phyloP scores from a whole-genome alignment of 2,329 filamentous ascomycete genomes.

The Chaetomium strumarium region DNA sequence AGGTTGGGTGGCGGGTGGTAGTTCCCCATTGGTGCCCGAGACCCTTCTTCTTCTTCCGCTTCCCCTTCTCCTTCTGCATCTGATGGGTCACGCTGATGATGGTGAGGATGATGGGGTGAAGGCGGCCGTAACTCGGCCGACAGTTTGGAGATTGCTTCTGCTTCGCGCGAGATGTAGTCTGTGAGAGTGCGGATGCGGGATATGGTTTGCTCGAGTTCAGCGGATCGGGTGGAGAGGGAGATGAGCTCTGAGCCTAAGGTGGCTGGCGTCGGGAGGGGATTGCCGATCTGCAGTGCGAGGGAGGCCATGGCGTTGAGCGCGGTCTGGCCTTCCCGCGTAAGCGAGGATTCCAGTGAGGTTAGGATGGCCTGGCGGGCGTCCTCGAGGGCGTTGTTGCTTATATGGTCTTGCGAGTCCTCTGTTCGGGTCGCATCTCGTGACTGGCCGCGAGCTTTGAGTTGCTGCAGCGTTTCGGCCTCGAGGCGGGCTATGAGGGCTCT shows the following conservation, averaged over 20 bases:
- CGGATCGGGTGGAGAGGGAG: constrained; percentile 48
- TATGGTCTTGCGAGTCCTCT: background rate
- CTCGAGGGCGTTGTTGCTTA: constrained; percentile 16
- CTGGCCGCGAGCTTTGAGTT: constrained; percentile 39
- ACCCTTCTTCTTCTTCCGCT: background rate
- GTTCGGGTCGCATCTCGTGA: constrained; percentile 6
- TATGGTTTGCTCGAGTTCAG: constrained; percentile 50
- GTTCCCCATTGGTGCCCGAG: background rate
- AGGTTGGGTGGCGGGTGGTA: constrained; percentile 54
- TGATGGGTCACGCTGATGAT: constrained; percentile 54
- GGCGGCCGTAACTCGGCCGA: constrained; percentile 48
- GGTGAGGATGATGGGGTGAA: constrained; percentile 52
- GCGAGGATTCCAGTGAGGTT: constrained; percentile 45
- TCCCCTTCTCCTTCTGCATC: background rate
- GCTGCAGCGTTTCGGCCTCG: constrained; percentile 53
- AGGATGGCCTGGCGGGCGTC: constrained; percentile 40
- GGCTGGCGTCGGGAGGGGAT: constrained; percentile 43
- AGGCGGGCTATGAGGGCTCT: constrained; percentile 50
- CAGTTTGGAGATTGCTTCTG: constrained; percentile 35
- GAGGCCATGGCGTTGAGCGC: constrained; percentile 54
- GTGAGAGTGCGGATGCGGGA: constrained; percentile 52
- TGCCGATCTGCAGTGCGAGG: constrained; percentile 44
- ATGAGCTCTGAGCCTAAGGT: constrained; percentile 48
- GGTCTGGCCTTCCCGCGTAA: constrained; percentile 49
- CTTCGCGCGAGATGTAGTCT: constrained; percentile 48